Percentiles rank a stretch among this genome's conserved stretches.
Evolutionary conservation across 257 asterid genomes (phyloP).

Genomic region (Rehmannia glutinosa): DNA sequence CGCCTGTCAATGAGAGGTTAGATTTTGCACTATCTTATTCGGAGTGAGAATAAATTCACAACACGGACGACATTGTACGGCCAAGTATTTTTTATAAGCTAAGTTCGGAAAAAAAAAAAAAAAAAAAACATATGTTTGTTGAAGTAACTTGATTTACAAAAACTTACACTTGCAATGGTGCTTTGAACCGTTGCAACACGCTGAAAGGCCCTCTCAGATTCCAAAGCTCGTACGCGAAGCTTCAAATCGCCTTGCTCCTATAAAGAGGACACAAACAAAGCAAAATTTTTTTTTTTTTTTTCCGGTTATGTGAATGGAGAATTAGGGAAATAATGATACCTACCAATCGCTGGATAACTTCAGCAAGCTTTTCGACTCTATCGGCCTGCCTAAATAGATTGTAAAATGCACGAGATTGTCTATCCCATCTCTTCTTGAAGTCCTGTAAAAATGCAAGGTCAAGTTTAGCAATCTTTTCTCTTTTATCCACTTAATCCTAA

Average conservation of each 20-base stretch:
- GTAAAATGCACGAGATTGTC: constrained; percentile 84
- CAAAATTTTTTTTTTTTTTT: not conserved
- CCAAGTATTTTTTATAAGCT: not conserved
- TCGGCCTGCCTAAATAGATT: constrained; percentile 97
- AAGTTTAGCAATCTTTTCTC: not conserved
- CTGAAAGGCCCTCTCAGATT: constrained; percentile 95
- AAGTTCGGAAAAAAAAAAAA: not conserved
- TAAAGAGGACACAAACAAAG: not conserved
- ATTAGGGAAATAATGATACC: not conserved
- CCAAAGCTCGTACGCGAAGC: constrained; percentile 91
- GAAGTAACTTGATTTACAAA: not conserved
- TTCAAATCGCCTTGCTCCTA: constrained; percentile 99
- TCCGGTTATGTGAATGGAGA: not conserved
- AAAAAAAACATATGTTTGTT: not conserved
- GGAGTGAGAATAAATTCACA: too few species aligned
- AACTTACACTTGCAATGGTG: constrained; percentile 78
- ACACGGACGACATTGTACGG: not conserved
- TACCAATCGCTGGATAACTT: constrained; percentile 77
- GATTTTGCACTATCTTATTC: too few species aligned
- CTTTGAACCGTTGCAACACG: constrained; percentile 93
- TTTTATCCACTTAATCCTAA: too few species aligned
- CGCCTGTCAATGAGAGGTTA: constrained; percentile 45
- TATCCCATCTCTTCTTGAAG: constrained; percentile 81
- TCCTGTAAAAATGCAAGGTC: constrained; percentile 50
- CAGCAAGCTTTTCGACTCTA: constrained; percentile 91